Percentiles rank a stretch among this genome's conserved stretches.
Evolutionary conservation across 345 rosid genomes (phyloP).

Genomic region (Euphorbia lathyris): DNA sequence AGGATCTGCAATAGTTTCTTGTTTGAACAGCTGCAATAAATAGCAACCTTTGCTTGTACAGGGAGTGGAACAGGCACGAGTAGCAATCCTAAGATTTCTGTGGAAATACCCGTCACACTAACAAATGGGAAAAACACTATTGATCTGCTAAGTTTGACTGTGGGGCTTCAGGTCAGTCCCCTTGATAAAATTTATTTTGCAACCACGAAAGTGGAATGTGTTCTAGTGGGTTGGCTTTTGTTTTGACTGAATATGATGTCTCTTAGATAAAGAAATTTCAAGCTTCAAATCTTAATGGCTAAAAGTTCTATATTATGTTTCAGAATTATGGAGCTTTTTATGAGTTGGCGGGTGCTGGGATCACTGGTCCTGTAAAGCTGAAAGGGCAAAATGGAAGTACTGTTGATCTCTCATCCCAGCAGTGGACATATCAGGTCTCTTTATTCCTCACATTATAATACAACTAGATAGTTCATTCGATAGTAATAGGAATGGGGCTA

Average conservation of each 20-base stretch:
- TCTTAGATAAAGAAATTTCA: slow-evolving; percentile 12
- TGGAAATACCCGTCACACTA: slow-evolving; percentile 62
- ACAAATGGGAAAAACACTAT: slow-evolving; percentile 67
- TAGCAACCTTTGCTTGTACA: slow-evolving; percentile 27
- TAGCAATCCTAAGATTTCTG: slow-evolving; percentile 49
- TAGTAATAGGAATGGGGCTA: slow-evolving; percentile 1
- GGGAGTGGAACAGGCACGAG: slow-evolving; percentile 61
- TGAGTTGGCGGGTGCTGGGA: slow-evolving; percentile 73
- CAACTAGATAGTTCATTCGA: slow-evolving; percentile 1
- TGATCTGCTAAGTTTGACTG: slow-evolving; percentile 85
- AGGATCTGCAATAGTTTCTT: neutral
- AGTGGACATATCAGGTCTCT: slow-evolving; percentile 89
- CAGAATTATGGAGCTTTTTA: slow-evolving; percentile 95
- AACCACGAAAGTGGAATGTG: slow-evolving; percentile 2
- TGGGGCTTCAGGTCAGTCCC: slow-evolving; percentile 81
- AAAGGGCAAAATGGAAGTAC: slow-evolving; percentile 52
- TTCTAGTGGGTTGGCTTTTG: neutral
- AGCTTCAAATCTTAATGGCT: slow-evolving; percentile 9
- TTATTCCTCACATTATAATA: neutral
- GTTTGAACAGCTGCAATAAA: slow-evolving; percentile 9
- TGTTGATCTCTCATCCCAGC: slow-evolving; percentile 59
- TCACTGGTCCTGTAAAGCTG: slow-evolving; percentile 83
- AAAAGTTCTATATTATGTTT: neutral
- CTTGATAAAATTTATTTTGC: slow-evolving; percentile 7
- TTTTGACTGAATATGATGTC: slow-evolving; percentile 4